Base-by-base conservation (phyloP, 2,329 filamentous ascomycete species). In the Leptographium lundbergii region DNA sequence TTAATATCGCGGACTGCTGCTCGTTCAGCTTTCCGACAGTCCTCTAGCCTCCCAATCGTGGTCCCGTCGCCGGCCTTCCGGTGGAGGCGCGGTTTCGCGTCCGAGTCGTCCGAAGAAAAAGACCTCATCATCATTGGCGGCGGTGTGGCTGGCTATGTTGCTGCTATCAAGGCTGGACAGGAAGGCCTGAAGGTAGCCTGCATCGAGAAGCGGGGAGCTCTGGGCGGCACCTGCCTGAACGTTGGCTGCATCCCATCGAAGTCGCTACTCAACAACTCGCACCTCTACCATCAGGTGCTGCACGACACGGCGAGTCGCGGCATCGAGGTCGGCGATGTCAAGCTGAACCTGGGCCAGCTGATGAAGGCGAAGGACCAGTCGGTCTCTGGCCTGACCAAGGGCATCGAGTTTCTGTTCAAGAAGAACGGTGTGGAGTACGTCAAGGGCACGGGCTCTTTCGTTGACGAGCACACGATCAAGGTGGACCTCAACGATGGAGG, bases 221-320 rank as follows among this genome's bases (percentile, higher is more conserved):
- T 99, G 68, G 94, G 94, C 69, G 94, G 94, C 72, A 99, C 94
- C 69, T 99, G 94, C 80, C 79, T 99, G 70, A 99, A 99, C 74
- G 94, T 99, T 70, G 94, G 94, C 77, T 99, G 94, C 78, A 99
- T 99, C 72, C 94, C 94, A 66, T 99, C 94, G 65, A 99, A 99
- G 78, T 96, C 94, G 63, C 89, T 99, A 67, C 89, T 99, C 74
- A 99, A 97, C 86, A 97, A 97, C 82, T 96, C 94, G 68, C 91
- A 96, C 75, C 83, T 97, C 62, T 97, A 97, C 81, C 92, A 97
- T 80, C 88, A 91, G 77, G 88, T 96, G 70, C 84, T 95, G 62
- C 92, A 99, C 79, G 94, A 99, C 79, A 92, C 91, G 66, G 96
- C 96, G 79, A 85, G 88, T 76, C 90, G 94, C 73, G 94, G 94